phyloP scores from a whole-genome alignment of 2,329 filamentous ascomycete genomes.

The Aspergillus arachidicola region DNA sequence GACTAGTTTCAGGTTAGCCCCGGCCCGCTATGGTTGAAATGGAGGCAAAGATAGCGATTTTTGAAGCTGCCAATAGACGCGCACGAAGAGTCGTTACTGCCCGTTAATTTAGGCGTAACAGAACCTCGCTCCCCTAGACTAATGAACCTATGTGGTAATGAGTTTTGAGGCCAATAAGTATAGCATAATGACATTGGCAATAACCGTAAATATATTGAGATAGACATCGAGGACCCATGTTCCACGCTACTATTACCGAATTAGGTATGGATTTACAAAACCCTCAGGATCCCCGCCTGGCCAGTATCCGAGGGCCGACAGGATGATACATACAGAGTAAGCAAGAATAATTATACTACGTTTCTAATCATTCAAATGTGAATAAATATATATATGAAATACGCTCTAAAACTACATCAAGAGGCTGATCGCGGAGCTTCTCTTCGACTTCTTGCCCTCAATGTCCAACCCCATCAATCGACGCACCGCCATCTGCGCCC shows the following conservation, averaged over 20 bases:
- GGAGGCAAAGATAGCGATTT: background rate
- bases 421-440: background rate
- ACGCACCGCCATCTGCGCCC: conserved; percentile 41
- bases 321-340: background rate
- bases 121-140: background rate
- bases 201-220: background rate
- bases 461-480: conserved; percentile 28
- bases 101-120: background rate
- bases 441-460: conserved; percentile 13
- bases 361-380: background rate
- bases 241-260: background rate
- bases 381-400: too few species aligned
- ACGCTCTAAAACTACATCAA: background rate
- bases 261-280: background rate
- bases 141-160: background rate
- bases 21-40: too few species aligned
- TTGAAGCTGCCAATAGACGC: background rate
- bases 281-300: background rate
- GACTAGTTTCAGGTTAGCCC: background rate
- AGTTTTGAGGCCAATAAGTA: background rate
- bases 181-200: background rate
- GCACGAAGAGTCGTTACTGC: too few species aligned
- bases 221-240: background rate
- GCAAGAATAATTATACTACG: background rate
- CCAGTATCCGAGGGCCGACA: background rate